These are phyloP conservation scores for Nothophytophthora sp. DNA, from an alignment of 352 stramenopile genomes.

Conservation along the genomic window DNA sequence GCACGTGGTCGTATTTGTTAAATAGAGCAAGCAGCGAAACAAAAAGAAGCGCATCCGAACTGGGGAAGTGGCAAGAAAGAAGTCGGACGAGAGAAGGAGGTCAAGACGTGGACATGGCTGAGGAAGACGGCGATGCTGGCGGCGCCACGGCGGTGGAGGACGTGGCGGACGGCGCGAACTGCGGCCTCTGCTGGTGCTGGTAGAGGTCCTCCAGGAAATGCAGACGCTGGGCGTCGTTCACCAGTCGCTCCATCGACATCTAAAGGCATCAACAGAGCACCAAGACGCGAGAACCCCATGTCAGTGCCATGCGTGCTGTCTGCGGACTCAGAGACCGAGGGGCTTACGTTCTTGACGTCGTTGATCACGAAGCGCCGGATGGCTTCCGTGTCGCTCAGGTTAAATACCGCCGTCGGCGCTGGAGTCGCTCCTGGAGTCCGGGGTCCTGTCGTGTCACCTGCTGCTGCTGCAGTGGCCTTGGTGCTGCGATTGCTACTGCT, in stretches of 20 bases:
- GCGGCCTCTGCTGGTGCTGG: slow-evolving; percentile 24
- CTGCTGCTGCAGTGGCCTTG: slow-evolving; percentile 15
- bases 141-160: slow-evolving; percentile 20
- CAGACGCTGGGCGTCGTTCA: slow-evolving; percentile 74
- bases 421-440: neutral
- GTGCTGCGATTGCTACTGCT: slow-evolving; percentile 23
- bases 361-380: slow-evolving; percentile 64
- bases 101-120: slow-evolving; percentile 33
- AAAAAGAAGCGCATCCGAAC: slow-evolving; percentile 22
- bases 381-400: slow-evolving; percentile 63
- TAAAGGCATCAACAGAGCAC: slow-evolving; percentile 13
- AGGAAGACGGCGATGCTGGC: slow-evolving; percentile 17
- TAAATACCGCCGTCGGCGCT: slow-evolving; percentile 21
- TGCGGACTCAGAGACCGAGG: neutral
- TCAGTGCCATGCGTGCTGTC: neutral
- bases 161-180: slow-evolving; percentile 1
- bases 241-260: slow-evolving; percentile 82
- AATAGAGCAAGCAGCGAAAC: slow-evolving; percentile 42
- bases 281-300: slow-evolving; percentile 8
- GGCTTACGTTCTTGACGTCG: slow-evolving; percentile 67
- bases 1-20: too few species aligned
- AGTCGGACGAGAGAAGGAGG: slow-evolving; percentile 26
- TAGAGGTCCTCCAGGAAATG: slow-evolving; percentile 73
- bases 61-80: slow-evolving; percentile 31
- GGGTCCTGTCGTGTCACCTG: slow-evolving; percentile 6